Evolutionary conservation across 441 rosid species (phyloP).

Genomic region (Populus hybrid): DNA sequence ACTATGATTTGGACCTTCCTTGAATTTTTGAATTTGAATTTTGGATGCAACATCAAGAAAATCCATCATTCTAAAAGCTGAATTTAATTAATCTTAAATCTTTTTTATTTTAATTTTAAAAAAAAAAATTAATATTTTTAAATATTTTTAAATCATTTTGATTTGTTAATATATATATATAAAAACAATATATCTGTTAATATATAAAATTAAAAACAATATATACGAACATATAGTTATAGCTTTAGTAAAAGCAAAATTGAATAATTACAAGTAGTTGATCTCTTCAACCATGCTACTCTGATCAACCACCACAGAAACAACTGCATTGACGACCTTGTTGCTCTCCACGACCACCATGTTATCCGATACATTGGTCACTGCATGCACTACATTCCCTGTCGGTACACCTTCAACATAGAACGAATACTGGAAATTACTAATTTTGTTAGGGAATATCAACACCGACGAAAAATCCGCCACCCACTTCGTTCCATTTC

Average conservation of each 20-base stretch:
- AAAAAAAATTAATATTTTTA: no score
- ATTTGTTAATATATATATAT: no score
- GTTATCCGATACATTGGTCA: constrained; percentile 28
- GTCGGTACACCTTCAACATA: constrained; percentile 11
- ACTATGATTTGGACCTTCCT: no score
- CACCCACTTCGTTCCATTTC: constrained; percentile 56
- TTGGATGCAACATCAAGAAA: no score
- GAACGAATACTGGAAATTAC: constrained; percentile 55
- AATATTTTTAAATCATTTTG: no score
- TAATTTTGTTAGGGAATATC: constrained; percentile 53
- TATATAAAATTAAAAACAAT: no score
- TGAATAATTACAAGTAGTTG: neutral
- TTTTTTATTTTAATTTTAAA: no score
- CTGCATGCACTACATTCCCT: constrained; percentile 22
- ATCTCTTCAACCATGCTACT: constrained; percentile 29
- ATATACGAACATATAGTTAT: no score
- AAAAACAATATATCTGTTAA: no score
- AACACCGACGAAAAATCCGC: constrained; percentile 49
- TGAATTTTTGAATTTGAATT: no score
- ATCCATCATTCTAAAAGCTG: no score
- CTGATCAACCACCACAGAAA: constrained; percentile 60
- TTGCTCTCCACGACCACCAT: constrained; percentile 56
- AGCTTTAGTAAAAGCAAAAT: neutral
- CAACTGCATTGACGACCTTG: constrained; percentile 39
- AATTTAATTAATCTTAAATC: no score